Percentiles rank a stretch among this genome's conserved stretches.
Evolutionary conservation across 2,329 filamentous ascomycete species (phyloP).

Genomic region (Xylariaceae sp.): DNA sequence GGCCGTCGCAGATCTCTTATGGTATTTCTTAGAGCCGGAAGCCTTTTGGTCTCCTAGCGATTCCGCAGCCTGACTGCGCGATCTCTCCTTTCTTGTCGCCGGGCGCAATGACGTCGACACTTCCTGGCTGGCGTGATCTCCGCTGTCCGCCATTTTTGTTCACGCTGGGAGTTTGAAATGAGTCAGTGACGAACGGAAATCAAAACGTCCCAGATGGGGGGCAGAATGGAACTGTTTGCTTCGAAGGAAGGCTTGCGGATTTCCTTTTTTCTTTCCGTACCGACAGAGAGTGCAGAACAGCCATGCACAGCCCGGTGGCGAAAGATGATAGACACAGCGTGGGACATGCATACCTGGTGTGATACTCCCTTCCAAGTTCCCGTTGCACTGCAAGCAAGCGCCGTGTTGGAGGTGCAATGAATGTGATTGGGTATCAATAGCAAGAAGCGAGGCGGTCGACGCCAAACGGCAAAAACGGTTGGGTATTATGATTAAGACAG

Average conservation of each 20-base stretch:
- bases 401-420: slow-evolving; percentile 12
- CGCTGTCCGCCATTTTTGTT: slow-evolving; percentile 21
- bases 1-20: slow-evolving; percentile 6
- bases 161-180: too few relatives aligned
- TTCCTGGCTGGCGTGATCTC: slow-evolving; percentile 15
- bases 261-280: slow-evolving; percentile 5
- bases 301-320: slow-evolving; percentile 7
- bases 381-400: slow-evolving; percentile 21
- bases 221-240: slow-evolving; percentile 4
- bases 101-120: slow-evolving; percentile 12
- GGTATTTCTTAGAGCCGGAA: slow-evolving; percentile 8
- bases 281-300: slow-evolving; percentile 9
- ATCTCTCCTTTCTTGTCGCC: slow-evolving; percentile 15
- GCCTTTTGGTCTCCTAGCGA: slow-evolving; percentile 9
- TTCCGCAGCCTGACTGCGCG: slow-evolving; percentile 17
- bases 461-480: slow-evolving; percentile 9
- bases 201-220: neutral
- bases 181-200: too few relatives aligned
- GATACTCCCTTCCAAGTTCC: slow-evolving; percentile 4
- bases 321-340: slow-evolving; percentile 17
- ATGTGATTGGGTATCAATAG: slow-evolving; percentile 20
- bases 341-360: slow-evolving; percentile 22
- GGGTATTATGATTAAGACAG: neutral
- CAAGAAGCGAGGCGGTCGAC: slow-evolving; percentile 1
- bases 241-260: neutral